A percentile compares a stretch with the other conserved stretches of the same genome.
phyloP scores from a whole-genome alignment of 139 green algal species.

The Bryopsis sp. region DNA sequence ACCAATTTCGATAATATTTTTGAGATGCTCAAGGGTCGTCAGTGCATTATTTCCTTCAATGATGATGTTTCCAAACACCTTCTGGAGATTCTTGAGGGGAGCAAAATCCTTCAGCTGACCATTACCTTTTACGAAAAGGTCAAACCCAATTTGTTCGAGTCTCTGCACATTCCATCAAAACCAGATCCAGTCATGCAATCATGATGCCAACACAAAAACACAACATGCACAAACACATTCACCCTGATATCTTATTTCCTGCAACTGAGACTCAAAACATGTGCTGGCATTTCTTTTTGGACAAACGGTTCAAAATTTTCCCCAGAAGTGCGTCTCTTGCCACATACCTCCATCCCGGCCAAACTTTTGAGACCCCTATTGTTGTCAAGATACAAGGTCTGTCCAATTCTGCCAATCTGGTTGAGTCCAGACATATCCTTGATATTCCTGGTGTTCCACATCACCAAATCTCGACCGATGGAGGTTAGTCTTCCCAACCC shows the following conservation, averaged over 20 bases:
- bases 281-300: too few relatives aligned
- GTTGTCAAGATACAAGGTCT: constrained; percentile 10
- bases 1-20: constrained; percentile 1
- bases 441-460: constrained; percentile 7
- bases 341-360: constrained; percentile 4
- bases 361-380: constrained; percentile 8
- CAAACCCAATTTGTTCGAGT: constrained; percentile 9
- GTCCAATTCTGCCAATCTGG: not conserved
- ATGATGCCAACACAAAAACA: not conserved
- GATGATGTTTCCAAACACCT: not conserved
- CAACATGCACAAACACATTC: not conserved
- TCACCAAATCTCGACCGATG: constrained; percentile 11
- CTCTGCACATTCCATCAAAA: not conserved
- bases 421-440: not conserved
- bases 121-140: constrained; percentile 15
- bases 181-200: not conserved
- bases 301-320: too few relatives aligned
- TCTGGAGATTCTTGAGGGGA: not conserved
- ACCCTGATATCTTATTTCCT: not conserved
- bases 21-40: not conserved
- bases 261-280: too few relatives aligned
- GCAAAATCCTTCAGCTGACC: constrained; percentile 6
- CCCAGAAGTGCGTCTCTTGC: not conserved
- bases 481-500: not conserved
- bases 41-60: constrained; percentile 11